Conservation (phyloP, 768 basidiomycete genomes). For the Lanmaoa rubissima region DNA sequence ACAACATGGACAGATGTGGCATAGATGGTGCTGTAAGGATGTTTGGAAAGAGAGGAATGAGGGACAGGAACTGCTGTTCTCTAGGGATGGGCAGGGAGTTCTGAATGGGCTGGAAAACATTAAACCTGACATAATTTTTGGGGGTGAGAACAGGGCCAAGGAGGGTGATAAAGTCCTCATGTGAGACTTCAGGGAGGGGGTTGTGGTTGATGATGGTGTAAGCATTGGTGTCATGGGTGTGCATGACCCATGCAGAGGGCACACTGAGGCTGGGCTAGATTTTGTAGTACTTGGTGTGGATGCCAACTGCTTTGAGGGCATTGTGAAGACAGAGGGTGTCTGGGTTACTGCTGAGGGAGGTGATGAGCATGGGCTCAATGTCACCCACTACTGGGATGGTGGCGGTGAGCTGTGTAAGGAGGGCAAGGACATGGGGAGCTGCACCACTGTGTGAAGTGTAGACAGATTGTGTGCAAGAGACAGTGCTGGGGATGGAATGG, state of each 20-base stretch:
- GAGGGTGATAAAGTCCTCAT: slow-evolving; percentile 80
- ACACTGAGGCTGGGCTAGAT: slow-evolving; percentile 69
- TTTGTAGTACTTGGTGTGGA: slow-evolving; percentile 73
- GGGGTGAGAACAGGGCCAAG: slow-evolving; percentile 80
- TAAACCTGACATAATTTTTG: slow-evolving; percentile 60
- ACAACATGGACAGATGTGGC: slow-evolving; percentile 34
- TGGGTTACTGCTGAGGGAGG: slow-evolving; percentile 68
- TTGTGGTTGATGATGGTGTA: slow-evolving; percentile 84
- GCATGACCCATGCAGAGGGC: slow-evolving; percentile 79
- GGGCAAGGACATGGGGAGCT: slow-evolving; percentile 64
- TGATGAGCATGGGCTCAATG: slow-evolving; percentile 60
- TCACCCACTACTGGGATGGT: slow-evolving; percentile 27
- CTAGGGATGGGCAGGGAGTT: slow-evolving; percentile 17
- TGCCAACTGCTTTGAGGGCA: slow-evolving; percentile 64
- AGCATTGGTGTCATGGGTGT: slow-evolving; percentile 63
- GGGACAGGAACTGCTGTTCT: slow-evolving; percentile 24
- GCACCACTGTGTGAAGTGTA: slow-evolving; percentile 69
- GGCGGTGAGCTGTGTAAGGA: slow-evolving; percentile 63
- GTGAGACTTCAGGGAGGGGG: slow-evolving; percentile 81
- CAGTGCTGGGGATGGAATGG: slow-evolving; percentile 56
- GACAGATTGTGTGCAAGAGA: slow-evolving; percentile 70
- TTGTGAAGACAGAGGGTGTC: slow-evolving; percentile 63
- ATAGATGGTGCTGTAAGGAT: slow-evolving; percentile 21
- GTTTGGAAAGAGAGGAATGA: slow-evolving; percentile 31
- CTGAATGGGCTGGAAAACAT: slow-evolving; percentile 16